These are phyloP conservation scores for Yarrowia deformans DNA, from an alignment of 805 yeast genomes.

Conservation along the genomic window DNA sequence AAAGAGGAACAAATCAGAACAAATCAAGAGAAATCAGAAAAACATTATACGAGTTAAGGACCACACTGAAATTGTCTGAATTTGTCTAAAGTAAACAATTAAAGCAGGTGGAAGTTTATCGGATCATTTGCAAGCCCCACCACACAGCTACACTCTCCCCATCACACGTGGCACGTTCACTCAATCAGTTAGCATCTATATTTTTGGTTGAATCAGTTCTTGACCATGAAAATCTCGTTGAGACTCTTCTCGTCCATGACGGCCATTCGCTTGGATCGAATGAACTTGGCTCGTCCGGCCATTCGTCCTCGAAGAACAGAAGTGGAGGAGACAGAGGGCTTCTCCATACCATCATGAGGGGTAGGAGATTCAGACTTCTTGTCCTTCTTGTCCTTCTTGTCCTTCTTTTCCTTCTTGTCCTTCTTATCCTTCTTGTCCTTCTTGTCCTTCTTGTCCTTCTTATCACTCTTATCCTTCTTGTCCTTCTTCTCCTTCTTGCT, in stretches of 20 bases:
- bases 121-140: not conserved
- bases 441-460: constrained; percentile 47
- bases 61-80: too few relatives aligned
- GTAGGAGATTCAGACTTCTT: constrained; percentile 44
- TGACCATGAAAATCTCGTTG: constrained; percentile 91
- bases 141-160: not conserved
- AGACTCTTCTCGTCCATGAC: constrained; percentile 87
- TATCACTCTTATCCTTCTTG: constrained; percentile 45
- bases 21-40: too few relatives aligned
- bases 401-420: constrained; percentile 45
- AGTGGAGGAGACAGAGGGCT: constrained; percentile 40
- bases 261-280: constrained; percentile 88
- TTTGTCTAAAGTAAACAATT: too few relatives aligned
- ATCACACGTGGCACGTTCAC: not conserved
- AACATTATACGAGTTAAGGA: too few relatives aligned
- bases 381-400: constrained; percentile 47
- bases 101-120: not conserved
- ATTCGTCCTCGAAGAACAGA: constrained; percentile 60
- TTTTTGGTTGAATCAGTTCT: constrained; percentile 28
- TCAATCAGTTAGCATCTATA: constrained; percentile 36
- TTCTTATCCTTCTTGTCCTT: constrained; percentile 47
- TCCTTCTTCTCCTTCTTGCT: constrained; percentile 46
- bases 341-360: constrained; percentile 48
- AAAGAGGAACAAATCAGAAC: too few relatives aligned
- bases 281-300: constrained; percentile 85